Conservation (phyloP, 805 yeast species). For the Huiozyma naganishii region DNA sequence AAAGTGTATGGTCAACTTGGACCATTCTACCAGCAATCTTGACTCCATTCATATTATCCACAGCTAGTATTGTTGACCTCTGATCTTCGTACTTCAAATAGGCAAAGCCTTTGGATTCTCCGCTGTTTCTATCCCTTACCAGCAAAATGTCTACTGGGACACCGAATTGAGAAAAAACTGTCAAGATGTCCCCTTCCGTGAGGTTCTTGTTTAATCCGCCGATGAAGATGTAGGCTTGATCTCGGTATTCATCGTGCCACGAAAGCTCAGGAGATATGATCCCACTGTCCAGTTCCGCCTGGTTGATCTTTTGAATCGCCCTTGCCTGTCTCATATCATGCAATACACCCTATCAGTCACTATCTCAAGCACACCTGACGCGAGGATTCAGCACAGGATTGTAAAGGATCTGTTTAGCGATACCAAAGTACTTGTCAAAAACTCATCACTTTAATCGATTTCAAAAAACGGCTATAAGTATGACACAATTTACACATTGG, state of each 20-base stretch:
- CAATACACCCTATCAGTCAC: too few relatives aligned
- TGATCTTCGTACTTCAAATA: conserved; percentile 77
- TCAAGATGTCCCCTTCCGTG: conserved; percentile 64
- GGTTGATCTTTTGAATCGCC: conserved; percentile 47
- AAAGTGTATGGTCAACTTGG: conserved; percentile 65
- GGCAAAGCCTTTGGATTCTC: conserved; percentile 65
- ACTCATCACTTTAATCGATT: too few relatives aligned
- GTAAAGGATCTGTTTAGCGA: too few relatives aligned
- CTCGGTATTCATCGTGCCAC: conserved; percentile 81
- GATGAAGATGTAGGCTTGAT: conserved; percentile 68
- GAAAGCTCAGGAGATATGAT: conserved; percentile 49
- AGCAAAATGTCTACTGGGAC: conserved; percentile 67
- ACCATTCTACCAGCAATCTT: conserved; percentile 39
- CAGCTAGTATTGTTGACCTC: conserved; percentile 69
- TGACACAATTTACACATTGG: too few relatives aligned
- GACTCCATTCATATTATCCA: conserved; percentile 77
- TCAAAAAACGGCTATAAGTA: too few relatives aligned
- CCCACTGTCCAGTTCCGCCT: conserved; percentile 53
- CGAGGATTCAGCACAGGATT: too few relatives aligned
- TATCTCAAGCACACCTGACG: too few relatives aligned
- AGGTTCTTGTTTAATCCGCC: conserved; percentile 57
- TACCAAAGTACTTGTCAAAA: too few relatives aligned
- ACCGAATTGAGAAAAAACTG: conserved; percentile 83
- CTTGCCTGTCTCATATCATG: conserved; percentile 13
- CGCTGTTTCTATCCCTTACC: conserved; percentile 53